phyloP scores from a whole-genome alignment of 352 stramenopile genomes.

The Blastocystis sp. region DNA sequence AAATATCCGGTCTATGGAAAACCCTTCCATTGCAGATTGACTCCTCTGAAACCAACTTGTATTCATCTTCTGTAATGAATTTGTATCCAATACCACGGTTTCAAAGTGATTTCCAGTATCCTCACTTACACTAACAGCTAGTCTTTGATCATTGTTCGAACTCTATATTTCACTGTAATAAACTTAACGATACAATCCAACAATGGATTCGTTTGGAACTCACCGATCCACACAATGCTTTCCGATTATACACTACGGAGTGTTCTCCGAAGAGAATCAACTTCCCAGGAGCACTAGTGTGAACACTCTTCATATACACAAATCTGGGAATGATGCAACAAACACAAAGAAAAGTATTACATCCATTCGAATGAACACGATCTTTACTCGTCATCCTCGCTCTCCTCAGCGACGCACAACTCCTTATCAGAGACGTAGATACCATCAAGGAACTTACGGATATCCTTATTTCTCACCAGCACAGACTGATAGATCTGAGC shows the following conservation, averaged over 20 bases:
- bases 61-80: neutral
- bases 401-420: constrained; percentile 24
- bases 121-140: neutral
- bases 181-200: neutral
- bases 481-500: constrained; percentile 77
- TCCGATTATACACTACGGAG: constrained; percentile 75
- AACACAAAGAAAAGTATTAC: neutral
- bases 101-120: neutral
- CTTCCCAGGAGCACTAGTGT: constrained; percentile 72
- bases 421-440: too few relatives aligned
- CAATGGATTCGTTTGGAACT: neutral
- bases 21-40: too few relatives aligned
- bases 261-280: constrained; percentile 80
- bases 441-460: too few relatives aligned
- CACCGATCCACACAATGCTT: neutral
- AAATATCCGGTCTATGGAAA: too few relatives aligned
- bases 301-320: neutral
- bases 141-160: neutral
- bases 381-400: constrained; percentile 15
- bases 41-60: neutral
- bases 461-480: too few relatives aligned
- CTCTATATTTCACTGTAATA: neutral
- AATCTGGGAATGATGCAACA: neutral
- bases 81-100: neutral
- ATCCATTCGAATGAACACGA: neutral